phyloP scores from a whole-genome alignment of 768 basidiomycete genomes.

The Lactifluus piperatus region DNA sequence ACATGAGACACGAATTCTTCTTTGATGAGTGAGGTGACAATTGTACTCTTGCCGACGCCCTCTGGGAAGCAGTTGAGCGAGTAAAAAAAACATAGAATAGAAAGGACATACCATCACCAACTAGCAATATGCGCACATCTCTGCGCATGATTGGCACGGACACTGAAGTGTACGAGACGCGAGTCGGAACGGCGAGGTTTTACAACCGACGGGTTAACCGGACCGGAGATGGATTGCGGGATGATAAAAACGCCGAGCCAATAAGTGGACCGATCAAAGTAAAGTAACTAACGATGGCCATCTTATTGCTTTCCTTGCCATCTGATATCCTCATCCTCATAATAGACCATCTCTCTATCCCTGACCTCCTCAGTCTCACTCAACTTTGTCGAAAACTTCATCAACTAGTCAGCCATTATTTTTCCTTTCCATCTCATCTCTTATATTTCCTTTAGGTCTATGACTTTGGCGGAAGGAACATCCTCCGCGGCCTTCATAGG shows the following conservation, averaged over 20 bases:
- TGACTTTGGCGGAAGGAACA: conserved; percentile 12
- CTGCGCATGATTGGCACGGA: conserved; percentile 74
- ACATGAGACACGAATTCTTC: conserved; percentile 90
- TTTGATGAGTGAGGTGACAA: conserved; percentile 95
- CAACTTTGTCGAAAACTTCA: conserved; percentile 5
- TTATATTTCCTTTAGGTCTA: conserved; percentile 5
- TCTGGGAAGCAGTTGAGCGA: conserved; percentile 44
- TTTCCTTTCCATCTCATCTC: background rate
- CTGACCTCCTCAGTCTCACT: conserved; percentile 14
- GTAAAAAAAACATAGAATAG: background rate
- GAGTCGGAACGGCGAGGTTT: too few species aligned
- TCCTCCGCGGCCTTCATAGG: conserved; percentile 11
- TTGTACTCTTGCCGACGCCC: conserved; percentile 96
- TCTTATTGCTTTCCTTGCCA: conserved; percentile 8
- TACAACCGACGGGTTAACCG: background rate
- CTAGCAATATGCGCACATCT: conserved; percentile 90
- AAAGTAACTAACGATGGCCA: too few species aligned
- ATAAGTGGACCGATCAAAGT: background rate
- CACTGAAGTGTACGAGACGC: too few species aligned
- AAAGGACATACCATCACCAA: conserved; percentile 72
- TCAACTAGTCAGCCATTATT: conserved; percentile 6
- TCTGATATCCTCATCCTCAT: conserved; percentile 17
- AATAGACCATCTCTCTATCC: conserved; percentile 12
- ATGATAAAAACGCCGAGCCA: background rate
- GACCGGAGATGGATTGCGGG: background rate